Base-by-base conservation (phyloP, 768 basidiomycete species). In the Antrodiella citrinella region DNA sequence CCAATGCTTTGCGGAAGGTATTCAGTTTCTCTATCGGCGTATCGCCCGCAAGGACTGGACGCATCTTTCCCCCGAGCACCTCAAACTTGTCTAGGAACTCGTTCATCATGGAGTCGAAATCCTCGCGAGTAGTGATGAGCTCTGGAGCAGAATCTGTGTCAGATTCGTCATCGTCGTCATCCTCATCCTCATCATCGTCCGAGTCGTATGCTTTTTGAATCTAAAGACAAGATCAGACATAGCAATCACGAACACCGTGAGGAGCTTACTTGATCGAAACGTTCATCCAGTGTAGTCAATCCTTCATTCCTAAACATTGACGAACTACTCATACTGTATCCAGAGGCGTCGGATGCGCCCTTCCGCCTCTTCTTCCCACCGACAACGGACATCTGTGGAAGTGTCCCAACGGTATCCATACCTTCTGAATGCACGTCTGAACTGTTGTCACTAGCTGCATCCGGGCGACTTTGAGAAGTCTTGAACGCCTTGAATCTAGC, bases 251-350 rank as follows among this genome's bases (percentile, higher is more conserved):
- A 19, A 2, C n/a, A 30, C n/a, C n/a, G 48, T 38, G 21, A 18
- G 12, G 26, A 15, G 60, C 75, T 54, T 57, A 91, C 96, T 75
- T 91, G 82, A 59, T 98, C 94, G 62, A 98, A 99, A 10, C 84
- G 78, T 61, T 97, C 91, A 61, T 99, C 96, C 40, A 99, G 72
- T 2, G 83, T 86, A 47, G 89, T 81, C 23, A 98, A 68, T 0
- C 91, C 84, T 57, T 92, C 86, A 56, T 90, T 98, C 42, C 96
- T 81, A 69, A 81, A 88, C 88, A 98, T 91, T 12, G 91, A 91
- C 2, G 91, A 92, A 59, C 91, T 93, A 65, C 89, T 95, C 93
- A 99, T 97, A 63, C 87, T 91, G 73, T 95, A 95, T 11, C 91
- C 93, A 19, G 90, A 91, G 7, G 90, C 92, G 54, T 91, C 86